Base-by-base conservation (phyloP, 2,329 filamentous ascomycete genomes). In the Alternaria sp. region DNA sequence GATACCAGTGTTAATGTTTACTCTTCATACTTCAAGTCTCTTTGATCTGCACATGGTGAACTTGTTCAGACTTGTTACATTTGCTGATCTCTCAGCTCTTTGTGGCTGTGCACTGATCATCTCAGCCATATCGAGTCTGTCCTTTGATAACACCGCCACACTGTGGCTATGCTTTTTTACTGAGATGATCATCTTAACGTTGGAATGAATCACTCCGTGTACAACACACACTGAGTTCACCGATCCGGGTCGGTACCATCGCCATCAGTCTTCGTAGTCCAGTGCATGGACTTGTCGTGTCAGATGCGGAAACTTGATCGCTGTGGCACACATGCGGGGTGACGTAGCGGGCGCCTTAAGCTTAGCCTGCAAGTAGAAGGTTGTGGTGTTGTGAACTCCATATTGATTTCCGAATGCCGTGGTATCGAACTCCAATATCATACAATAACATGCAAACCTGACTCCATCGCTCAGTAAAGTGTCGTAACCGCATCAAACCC, bases 1-100 rank as follows among this genome's bases (percentile, higher is more conserved):
- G 58, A 67, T 70, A 66, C 57, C 61, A 69, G 46, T 69, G 36
- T 60, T 68, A 64, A 72, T 68, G 45, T 64, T 44, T 59, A 52
- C 44, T 51, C 30, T 59, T 59, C 43, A 49, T 13, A 17, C 49
- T 17, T 40, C 9, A 36, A 40, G 6, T 36, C 32, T 40, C 36
- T 40, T 17, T 17, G 36, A 40, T 17, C 36, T 17, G 36, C 36
- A 40, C 5, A 17, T 17, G n/a, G n/a, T 40, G 15, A 40, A 40
- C 15, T 40, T 6, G 15, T 40, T 17, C 8, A 3, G 3, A 15
- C 15, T 17, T 17, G 1, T 40, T 11, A 17, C 5, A 40, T 40
- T 11, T 40, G 36, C 15, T 36, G 9, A 19, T 52, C 19, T n/a
- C 9, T 52, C 30, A 11, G 19, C 30, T 40, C 8, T 13, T 7